Conservation (phyloP, 257 asterid genomes). For the Solanum neorickii region DNA sequence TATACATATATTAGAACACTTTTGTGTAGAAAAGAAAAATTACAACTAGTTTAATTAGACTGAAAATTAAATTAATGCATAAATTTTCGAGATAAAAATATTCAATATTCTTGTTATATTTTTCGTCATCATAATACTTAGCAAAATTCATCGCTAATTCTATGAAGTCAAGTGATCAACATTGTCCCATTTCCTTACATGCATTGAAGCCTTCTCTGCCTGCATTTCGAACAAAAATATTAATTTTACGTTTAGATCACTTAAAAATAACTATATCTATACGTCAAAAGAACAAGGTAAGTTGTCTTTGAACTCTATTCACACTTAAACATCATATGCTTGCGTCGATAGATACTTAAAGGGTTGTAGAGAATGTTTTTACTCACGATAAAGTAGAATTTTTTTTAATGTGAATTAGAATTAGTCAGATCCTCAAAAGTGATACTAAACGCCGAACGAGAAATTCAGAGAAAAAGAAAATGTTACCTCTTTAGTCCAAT, state of each 20-base stretch:
- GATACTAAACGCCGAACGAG: neutral
- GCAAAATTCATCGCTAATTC: neutral
- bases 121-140: neutral
- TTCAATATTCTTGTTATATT: neutral
- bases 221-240: neutral
- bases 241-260: neutral
- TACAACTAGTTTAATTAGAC: neutral
- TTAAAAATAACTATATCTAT: neutral
- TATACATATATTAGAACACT: neutral
- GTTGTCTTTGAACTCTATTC: neutral
- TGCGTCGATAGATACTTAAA: neutral
- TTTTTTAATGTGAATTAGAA: accelerated
- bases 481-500: constrained; percentile 44
- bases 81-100: neutral
- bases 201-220: neutral
- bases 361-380: neutral
- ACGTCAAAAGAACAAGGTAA: too few species aligned
- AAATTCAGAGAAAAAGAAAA: neutral
- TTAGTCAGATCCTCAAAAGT: neutral
- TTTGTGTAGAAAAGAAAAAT: neutral
- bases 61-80: neutral
- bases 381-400: accelerated
- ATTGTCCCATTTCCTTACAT: constrained; percentile 1
- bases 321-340: neutral
- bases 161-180: neutral